These are phyloP conservation scores for Austroboletus eburneus DNA, from an alignment of 768 basidiomycete species.

Conservation along the genomic window DNA sequence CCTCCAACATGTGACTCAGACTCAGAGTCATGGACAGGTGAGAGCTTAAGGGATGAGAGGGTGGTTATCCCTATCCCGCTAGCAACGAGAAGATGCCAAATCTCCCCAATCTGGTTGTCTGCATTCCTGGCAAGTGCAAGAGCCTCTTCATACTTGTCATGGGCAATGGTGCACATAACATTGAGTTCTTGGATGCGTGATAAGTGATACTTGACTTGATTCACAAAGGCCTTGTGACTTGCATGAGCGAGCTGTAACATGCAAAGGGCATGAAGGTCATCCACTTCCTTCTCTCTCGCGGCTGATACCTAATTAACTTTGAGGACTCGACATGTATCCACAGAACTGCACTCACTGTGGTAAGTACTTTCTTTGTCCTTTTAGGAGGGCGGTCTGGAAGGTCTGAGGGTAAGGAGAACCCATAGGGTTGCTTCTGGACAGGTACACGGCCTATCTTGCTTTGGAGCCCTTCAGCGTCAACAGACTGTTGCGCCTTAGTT, in stretches of 20 bases:
- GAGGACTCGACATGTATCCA: too few relatives aligned
- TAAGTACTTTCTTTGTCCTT: not conserved
- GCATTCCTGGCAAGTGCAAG: not conserved
- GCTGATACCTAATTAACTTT: not conserved
- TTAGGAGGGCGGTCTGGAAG: not conserved
- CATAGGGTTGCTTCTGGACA: too few relatives aligned
- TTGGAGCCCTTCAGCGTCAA: too few relatives aligned
- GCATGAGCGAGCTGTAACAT: constrained; percentile 1
- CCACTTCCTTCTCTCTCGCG: not conserved
- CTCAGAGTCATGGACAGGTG: too few relatives aligned
- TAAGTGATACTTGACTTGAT: not conserved
- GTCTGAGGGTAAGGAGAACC: too few relatives aligned
- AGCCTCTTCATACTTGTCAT: not conserved
- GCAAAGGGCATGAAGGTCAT: not conserved
- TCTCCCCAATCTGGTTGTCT: not conserved
- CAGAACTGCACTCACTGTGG: not conserved
- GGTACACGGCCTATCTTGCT: too few relatives aligned
- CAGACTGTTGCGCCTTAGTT: too few relatives aligned
- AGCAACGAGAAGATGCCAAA: too few relatives aligned
- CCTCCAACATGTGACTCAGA: too few relatives aligned
- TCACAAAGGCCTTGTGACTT: not conserved
- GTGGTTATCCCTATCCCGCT: too few relatives aligned
- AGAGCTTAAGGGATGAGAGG: too few relatives aligned
- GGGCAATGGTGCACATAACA: not conserved
- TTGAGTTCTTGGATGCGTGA: not conserved